Evolutionary conservation across 2,329 filamentous ascomycete species (phyloP), one percentile per base, ranked within the genome.

Genomic region (Pseudogymnoascus sp.): DNA sequence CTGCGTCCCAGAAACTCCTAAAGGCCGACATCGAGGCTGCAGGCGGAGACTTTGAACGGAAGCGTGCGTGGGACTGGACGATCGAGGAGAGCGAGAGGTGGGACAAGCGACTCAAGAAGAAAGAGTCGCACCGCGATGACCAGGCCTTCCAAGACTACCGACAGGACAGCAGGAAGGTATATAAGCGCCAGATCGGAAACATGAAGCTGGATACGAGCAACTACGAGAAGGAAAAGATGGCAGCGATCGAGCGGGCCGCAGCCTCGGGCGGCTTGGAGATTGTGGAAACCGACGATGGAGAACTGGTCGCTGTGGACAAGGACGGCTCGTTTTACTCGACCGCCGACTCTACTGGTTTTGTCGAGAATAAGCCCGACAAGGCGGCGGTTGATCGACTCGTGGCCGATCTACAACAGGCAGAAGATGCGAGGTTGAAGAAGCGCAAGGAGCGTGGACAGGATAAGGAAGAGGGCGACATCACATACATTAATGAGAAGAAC

Each of bases 401-500:
- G 2, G 84, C 83, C 13, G 92, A 97, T 73, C 78, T 97, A 71
- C 84, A 86, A 72, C 92, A 93, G 78, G 91, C 92, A 1, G 94
- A 99, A 76, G 92, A 95, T 69, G 83, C 86, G 60, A 82, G 92
- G 60, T 73, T 96, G 71, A 95, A 92, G 82, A 95, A 95, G 80
- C 83, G 92, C 70, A 87, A 84, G 73, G 91, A 95, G 67, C 86
- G 89, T 73, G 84, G 85, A 10, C 84, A 87, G 73, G 88, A 87
- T 65, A 91, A 92, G 63, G 92, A 96, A 66, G 90, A 92, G 58
- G 88, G 86, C 29, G 94, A 99, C 75, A 90, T 97, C 70, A 97
- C 93, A 6, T 97, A 96, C 77, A 99, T 99, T 84, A 99, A 99
- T 78, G 92, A 97, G 78, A 97, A 99, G 88, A 99, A 99, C 82